Evolutionary conservation across 116 monocot genomes (phyloP).

Genomic region (Zostera marina): DNA sequence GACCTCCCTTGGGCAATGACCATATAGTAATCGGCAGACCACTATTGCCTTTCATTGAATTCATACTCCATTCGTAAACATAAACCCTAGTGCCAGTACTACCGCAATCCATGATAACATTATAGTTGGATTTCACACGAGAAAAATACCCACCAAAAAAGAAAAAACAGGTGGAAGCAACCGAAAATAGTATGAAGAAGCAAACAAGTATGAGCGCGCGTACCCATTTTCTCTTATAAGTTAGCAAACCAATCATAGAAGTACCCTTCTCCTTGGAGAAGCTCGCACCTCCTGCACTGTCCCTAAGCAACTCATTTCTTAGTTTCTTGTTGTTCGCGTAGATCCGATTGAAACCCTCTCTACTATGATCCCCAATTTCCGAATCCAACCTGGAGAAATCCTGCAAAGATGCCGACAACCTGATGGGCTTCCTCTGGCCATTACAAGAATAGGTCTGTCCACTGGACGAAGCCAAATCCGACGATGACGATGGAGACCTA

Average conservation of each 20-base stretch:
- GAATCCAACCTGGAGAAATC: conserved; percentile 44
- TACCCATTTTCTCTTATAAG: conserved; percentile 35
- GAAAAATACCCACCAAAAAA: conserved; percentile 35
- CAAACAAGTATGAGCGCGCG: conserved; percentile 12
- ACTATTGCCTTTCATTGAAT: conserved; percentile 15
- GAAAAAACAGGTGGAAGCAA: conserved; percentile 27
- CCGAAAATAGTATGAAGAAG: conserved; percentile 19
- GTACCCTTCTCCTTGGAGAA: conserved; percentile 67
- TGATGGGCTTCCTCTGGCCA: conserved; percentile 25
- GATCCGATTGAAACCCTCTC: conserved; percentile 25
- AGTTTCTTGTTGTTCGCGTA: conserved; percentile 20
- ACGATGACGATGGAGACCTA: neutral
- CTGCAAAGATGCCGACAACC: conserved; percentile 63
- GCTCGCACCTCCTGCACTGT: conserved; percentile 26
- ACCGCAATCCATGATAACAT: conserved; percentile 86
- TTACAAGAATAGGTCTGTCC: neutral
- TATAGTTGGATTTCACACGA: conserved; percentile 28
- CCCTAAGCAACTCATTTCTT: conserved; percentile 32
- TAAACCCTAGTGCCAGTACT: conserved; percentile 94
- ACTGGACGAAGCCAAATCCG: neutral
- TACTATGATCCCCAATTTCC: conserved; percentile 14
- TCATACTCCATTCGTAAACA: conserved; percentile 57
- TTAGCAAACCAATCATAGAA: conserved; percentile 11
- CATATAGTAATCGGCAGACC: conserved; percentile 50
- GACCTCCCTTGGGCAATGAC: conserved; percentile 52